Conservation (phyloP, 192 early-diverging fungal species). For the Bifiguratus adelaidae region DNA sequence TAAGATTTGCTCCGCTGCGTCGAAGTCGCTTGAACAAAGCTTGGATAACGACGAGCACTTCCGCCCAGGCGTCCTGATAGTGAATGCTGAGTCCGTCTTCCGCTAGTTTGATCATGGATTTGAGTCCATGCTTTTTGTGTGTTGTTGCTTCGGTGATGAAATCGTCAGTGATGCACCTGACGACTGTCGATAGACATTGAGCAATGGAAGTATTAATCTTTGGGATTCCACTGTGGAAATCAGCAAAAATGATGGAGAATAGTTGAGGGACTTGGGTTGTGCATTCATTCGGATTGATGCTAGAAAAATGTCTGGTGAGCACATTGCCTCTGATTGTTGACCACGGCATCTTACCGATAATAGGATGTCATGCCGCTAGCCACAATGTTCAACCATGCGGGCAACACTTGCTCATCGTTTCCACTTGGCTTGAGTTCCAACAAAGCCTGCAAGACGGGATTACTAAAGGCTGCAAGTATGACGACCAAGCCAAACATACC, state of each 20-base stretch:
- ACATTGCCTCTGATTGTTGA: no score
- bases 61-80: slow-evolving; percentile 76
- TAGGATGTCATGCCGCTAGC: no score
- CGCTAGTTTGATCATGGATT: slow-evolving; percentile 32
- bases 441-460: slow-evolving; percentile 37
- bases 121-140: slow-evolving; percentile 22
- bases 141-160: slow-evolving; percentile 49
- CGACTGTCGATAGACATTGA: slow-evolving; percentile 54
- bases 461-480: slow-evolving; percentile 28
- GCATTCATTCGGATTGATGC: slow-evolving; percentile 31
- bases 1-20: slow-evolving; percentile 37
- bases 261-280: slow-evolving; percentile 38
- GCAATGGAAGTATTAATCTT: slow-evolving; percentile 52
- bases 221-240: slow-evolving; percentile 50
- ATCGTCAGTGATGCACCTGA: slow-evolving; percentile 62
- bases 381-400: slow-evolving; percentile 78
- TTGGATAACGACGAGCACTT: slow-evolving; percentile 65
- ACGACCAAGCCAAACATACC: slow-evolving; percentile 9
- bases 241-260: slow-evolving; percentile 51
- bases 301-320: neutral
- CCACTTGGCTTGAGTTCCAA: slow-evolving; percentile 76
- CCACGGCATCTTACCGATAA: no score
- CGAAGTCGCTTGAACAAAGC: slow-evolving; percentile 71
- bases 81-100: slow-evolving; percentile 59
- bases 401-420: slow-evolving; percentile 70